A percentile compares a stretch with the other conserved stretches of the same genome.
phyloP scores from a whole-genome alignment of 768 basidiomycete genomes.

The Gloeophyllum trabeum region DNA sequence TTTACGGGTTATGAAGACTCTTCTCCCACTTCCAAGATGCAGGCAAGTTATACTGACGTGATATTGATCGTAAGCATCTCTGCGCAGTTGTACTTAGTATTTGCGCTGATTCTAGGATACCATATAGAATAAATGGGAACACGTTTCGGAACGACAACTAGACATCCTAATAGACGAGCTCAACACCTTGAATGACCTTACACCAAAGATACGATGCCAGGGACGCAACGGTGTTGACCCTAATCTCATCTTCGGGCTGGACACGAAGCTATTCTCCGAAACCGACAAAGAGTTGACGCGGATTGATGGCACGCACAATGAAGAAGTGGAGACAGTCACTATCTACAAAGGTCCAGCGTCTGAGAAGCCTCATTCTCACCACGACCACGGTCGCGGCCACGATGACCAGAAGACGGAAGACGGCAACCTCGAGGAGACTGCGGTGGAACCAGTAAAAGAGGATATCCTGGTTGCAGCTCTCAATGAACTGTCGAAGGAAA shows the following conservation, averaged over 20 bases:
- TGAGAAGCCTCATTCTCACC: conserved; percentile 9
- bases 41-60: conserved; percentile 91
- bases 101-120: conserved; percentile 3
- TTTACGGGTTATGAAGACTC: conserved; percentile 90
- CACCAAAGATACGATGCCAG: conserved; percentile 71
- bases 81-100: not conserved
- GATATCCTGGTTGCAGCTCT: conserved; percentile 36
- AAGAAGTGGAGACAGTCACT: conserved; percentile 80
- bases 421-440: not conserved
- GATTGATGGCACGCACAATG: conserved; percentile 37
- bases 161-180: conserved; percentile 84
- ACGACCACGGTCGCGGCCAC: conserved; percentile 9
- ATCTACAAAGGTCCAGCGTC: conserved; percentile 33
- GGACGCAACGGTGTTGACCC: conserved; percentile 63
- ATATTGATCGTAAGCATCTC: conserved; percentile 57
- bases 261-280: conserved; percentile 62
- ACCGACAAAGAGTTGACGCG: conserved; percentile 7
- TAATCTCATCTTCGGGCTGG: conserved; percentile 76
- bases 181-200: conserved; percentile 80
- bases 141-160: conserved; percentile 63
- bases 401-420: conserved; percentile 1
- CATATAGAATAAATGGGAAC: conserved; percentile 81
- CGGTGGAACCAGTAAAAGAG: conserved; percentile 20
- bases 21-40: conserved; percentile 85
- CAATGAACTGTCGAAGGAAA: conserved; percentile 46